phyloP scores from a whole-genome alignment of 2,329 filamentous ascomycete genomes.

The Falciphora oryzae region DNA sequence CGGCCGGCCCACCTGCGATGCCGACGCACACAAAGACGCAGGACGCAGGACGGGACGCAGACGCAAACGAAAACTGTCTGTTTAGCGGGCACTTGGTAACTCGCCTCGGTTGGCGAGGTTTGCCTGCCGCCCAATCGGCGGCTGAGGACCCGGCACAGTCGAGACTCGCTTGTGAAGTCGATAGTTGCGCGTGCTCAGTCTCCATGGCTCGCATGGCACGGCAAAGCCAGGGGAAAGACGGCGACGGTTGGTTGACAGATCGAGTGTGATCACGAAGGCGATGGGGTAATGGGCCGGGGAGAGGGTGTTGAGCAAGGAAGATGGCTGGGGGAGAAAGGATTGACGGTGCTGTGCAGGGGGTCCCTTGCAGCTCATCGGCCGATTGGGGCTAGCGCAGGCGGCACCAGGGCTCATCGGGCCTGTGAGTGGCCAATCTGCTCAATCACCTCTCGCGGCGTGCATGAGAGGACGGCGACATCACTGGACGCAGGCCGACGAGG shows the following conservation, averaged over 20 bases:
- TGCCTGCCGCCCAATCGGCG: not conserved
- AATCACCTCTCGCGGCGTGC: not conserved
- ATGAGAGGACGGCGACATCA: not conserved
- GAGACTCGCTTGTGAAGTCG: not conserved
- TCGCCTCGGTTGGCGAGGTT: not conserved
- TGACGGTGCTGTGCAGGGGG: constrained; percentile 10
- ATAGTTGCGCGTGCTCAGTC: not conserved
- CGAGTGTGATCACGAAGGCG: not conserved
- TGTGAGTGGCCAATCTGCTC: constrained; percentile 15
- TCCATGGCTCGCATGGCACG: not conserved
- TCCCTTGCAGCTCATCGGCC: constrained; percentile 15
- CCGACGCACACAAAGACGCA: not conserved
- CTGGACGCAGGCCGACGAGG: not conserved
- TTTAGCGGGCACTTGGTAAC: not conserved
- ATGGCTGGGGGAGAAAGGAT: not conserved
- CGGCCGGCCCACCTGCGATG: too few relatives aligned
- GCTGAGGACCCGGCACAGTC: not conserved
- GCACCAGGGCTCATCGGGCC: constrained; percentile 10
- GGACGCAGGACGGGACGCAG: not conserved
- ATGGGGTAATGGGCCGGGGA: not conserved
- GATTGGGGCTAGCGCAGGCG: constrained; percentile 11
- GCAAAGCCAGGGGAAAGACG: not conserved
- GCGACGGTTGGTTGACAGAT: not conserved
- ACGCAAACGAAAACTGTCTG: too few relatives aligned
- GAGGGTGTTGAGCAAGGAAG: constrained; percentile 16